phyloP scores from a whole-genome alignment of 345 rosid genomes.

The Hibiscus mutabilis region DNA sequence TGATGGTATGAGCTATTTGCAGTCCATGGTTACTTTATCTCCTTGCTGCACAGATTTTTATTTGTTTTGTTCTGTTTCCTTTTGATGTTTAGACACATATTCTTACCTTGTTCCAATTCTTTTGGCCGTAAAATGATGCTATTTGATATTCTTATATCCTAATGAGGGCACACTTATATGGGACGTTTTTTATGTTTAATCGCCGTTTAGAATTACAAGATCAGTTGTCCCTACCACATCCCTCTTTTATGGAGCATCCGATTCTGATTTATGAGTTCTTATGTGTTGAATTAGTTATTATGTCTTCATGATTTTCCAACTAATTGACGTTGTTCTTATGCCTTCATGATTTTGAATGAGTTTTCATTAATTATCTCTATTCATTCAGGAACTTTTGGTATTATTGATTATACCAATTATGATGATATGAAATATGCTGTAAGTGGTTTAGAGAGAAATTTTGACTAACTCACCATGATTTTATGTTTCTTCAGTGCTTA shows the following conservation, averaged over 20 bases:
- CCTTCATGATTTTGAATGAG: neutral
- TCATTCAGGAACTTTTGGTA: slow-evolving; percentile 70
- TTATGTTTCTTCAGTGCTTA: neutral
- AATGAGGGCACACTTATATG: neutral
- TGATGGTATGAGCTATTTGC: slow-evolving; percentile 45
- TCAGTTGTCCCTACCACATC: neutral
- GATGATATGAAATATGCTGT: slow-evolving; percentile 98
- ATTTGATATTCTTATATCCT: neutral
- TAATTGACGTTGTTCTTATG: neutral
- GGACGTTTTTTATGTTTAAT: neutral
- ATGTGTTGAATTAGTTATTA: slow-evolving; percentile 1
- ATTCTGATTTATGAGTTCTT: neutral
- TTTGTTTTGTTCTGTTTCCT: neutral
- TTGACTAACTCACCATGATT: neutral
- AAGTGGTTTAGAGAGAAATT: slow-evolving; percentile 25
- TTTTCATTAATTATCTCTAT: neutral
- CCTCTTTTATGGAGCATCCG: neutral
- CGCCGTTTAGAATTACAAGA: neutral
- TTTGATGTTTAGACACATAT: neutral
- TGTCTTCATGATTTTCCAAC: neutral
- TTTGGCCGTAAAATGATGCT: neutral
- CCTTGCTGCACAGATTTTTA: neutral
- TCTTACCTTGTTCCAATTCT: neutral
- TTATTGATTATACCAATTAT: slow-evolving; percentile 85
- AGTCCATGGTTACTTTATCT: neutral